Percentiles rank a stretch among this genome's conserved stretches.
phyloP scores from a whole-genome alignment of 108 stramenopile genomes.

The Aurantiochytrium sp. region DNA sequence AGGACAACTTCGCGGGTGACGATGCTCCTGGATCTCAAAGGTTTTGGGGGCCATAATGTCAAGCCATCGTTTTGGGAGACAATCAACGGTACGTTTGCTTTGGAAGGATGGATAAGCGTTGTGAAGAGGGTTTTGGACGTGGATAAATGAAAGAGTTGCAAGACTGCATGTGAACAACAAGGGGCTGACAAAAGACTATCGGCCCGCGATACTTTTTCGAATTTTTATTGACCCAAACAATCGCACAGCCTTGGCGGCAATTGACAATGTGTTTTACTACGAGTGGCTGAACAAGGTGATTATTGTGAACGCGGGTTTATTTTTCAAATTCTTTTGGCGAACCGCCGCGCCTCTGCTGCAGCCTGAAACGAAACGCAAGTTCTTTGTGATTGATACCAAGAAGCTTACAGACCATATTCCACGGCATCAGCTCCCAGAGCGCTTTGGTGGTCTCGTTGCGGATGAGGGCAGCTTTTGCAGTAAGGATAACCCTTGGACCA shows the following conservation, averaged over 20 bases:
- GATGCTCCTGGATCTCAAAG: background rate
- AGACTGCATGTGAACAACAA: background rate
- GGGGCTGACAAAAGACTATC: background rate
- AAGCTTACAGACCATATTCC: background rate
- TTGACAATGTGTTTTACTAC: background rate
- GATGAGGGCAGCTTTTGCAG: constrained; percentile 1
- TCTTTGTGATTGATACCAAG: background rate
- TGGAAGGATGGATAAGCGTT: background rate
- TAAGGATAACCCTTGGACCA: background rate
- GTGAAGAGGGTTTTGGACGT: background rate
- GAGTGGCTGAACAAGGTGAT: background rate
- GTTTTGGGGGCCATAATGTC: constrained; percentile 7
- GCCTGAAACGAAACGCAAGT: constrained; percentile 6
- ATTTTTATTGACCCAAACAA: background rate
- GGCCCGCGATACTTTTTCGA: background rate
- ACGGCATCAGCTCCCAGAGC: background rate
- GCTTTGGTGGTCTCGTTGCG: background rate
- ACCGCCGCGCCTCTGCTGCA: constrained; percentile 9
- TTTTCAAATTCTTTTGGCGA: background rate
- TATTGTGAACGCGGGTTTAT: background rate
- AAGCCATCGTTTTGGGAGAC: background rate
- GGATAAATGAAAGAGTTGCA: background rate
- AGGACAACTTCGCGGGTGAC: background rate
- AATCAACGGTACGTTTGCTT: background rate
- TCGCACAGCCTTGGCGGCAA: background rate